Base-by-base conservation (phyloP, 495 filamentous ascomycete genomes). In the Rhizodiscina lignyota region DNA sequence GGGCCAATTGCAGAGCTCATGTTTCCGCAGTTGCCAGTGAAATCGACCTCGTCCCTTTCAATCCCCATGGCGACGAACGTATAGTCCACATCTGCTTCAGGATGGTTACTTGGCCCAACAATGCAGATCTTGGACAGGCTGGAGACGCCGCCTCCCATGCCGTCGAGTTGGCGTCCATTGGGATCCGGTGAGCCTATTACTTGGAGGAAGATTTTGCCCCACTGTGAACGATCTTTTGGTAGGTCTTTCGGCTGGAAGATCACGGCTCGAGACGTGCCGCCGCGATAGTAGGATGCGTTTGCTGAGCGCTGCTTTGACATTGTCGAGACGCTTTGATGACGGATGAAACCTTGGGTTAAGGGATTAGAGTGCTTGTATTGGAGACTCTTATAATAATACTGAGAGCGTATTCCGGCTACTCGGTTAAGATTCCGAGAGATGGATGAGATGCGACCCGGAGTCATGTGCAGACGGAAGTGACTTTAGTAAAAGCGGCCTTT, bases 21-120 rank as follows among this genome's bases (percentile, higher is more conserved):
- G 42, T 83, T 83, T 5, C 79, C 79, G 43, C 78, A 83, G 47
- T 81, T 83, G 10, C 74, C 70, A 1, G 68, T 70, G 39, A 69
- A 66, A 49, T 83, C 77, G 2, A 83, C 59, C 11, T 54, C 48
- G 5, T 52, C 56, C 37, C 71, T 64, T 29, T 60, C 60, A 35
- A 83, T 61, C 0, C 77, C 77, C 1, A 83, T 61, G 18, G 74
- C 70, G 2, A 74, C 68, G 40, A 83, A 83, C 0, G 76, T 83
- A 43, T 75, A 83, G 33, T 83, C 77, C 13, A 83, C 58, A 36
- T 83, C 74, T 0, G 68, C 68, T 30, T 69, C 67, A 0, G 33
- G 43, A 20, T 62, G 61, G 0, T 43, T 37, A 4, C 68, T 60
- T 1, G 49, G 49, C 5, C 60, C 62, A 2, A 83, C 56, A 15